These are phyloP conservation scores for Plantago coronopus DNA, from an alignment of 305 asterid species.

Conservation along the genomic window DNA sequence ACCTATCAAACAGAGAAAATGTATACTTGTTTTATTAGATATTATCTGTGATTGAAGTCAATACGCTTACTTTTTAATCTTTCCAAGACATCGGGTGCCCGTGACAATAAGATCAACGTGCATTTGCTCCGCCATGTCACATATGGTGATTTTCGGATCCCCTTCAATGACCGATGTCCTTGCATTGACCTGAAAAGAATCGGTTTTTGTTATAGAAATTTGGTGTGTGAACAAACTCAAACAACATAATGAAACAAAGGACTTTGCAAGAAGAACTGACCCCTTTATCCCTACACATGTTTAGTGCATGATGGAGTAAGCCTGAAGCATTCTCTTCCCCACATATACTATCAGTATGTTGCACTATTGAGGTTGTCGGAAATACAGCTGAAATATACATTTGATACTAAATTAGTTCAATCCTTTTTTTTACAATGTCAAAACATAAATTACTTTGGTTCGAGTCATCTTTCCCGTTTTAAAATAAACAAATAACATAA, in stretches of 20 bases:
- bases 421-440: too few relatives aligned
- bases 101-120: conserved; percentile 33
- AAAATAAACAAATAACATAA: too few relatives aligned
- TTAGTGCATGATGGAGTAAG: conserved; percentile 27
- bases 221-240: neutral
- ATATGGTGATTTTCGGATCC: conserved; percentile 39
- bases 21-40: too few relatives aligned
- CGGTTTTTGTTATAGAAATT: too few relatives aligned
- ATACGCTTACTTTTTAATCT: conserved; percentile 25
- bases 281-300: conserved; percentile 24
- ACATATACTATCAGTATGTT: conserved; percentile 24
- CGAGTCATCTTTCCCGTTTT: too few relatives aligned
- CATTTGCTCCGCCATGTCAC: conserved; percentile 33
- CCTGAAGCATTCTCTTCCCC: conserved; percentile 28
- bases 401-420: neutral
- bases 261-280: conserved; percentile 11
- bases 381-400: conserved; percentile 19
- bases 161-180: conserved; percentile 27
- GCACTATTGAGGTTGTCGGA: conserved; percentile 28
- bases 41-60: neutral
- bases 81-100: conserved; percentile 43
- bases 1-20: too few relatives aligned
- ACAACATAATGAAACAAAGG: neutral
- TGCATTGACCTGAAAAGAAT: conserved; percentile 24
- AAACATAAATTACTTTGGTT: too few relatives aligned